Conservation (phyloP, 257 asterid genomes). For the Gentiana dahurica region DNA sequence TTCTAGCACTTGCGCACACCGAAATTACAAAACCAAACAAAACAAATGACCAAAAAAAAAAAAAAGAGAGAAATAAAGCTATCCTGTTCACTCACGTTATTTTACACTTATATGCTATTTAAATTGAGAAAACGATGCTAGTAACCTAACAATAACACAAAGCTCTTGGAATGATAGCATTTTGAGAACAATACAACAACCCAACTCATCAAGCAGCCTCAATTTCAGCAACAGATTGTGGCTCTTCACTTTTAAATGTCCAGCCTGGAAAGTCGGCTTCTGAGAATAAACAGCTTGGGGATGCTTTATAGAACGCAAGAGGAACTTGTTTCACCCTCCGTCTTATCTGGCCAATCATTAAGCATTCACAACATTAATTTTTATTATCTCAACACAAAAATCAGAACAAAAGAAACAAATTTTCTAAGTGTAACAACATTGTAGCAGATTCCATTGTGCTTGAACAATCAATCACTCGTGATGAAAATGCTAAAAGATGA, state of each 20-base stretch:
- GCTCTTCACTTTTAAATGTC: conserved; percentile 42
- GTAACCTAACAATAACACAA: no score
- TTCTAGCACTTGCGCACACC: no score
- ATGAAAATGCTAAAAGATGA: no score
- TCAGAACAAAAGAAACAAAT: not conserved
- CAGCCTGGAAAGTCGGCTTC: conserved; percentile 79
- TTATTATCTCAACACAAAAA: conserved; percentile 3
- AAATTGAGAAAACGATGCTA: no score
- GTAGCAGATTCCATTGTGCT: not conserved
- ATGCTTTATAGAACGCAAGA: conserved; percentile 68
- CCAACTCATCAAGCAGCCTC: not conserved
- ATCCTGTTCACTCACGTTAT: no score
- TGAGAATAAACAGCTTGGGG: conserved; percentile 59
- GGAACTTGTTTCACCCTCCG: conserved; percentile 90
- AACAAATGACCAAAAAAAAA: no score
- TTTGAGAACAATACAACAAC: no score
- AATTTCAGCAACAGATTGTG: conserved; percentile 3
- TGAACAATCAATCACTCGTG: not conserved
- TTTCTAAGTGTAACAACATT: not conserved
- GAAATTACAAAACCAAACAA: no score
- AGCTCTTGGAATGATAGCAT: no score
- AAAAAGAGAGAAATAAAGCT: no score
- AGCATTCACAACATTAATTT: not conserved
- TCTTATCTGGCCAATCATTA: conserved; percentile 55
- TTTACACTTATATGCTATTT: no score